Evolutionary conservation across 2,329 filamentous ascomycete species (phyloP).

Genomic region (Aspergillus spinulosporus): DNA sequence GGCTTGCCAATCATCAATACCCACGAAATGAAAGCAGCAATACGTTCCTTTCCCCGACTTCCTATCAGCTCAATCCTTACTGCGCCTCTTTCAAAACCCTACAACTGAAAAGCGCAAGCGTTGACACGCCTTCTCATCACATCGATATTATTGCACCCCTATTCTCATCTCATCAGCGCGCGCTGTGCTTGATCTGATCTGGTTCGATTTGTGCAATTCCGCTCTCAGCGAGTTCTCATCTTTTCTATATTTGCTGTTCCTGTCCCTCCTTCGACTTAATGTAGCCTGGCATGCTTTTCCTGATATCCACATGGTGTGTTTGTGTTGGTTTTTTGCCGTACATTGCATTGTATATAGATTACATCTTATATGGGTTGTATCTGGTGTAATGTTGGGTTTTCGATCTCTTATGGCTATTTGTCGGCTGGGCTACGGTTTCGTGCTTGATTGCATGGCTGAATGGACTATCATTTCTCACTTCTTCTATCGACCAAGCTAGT

Average conservation of each 20-base stretch:
- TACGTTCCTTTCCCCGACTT: background rate
- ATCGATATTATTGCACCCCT: background rate
- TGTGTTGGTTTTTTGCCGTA: background rate
- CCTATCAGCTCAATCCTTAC: background rate
- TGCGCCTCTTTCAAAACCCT: background rate
- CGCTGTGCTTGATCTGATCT: background rate
- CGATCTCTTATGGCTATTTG: background rate
- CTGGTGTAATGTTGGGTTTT: background rate
- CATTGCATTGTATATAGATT: slow-evolving; percentile 5
- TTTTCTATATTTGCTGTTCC: background rate
- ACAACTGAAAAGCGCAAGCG: background rate
- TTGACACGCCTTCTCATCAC: background rate
- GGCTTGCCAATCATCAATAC: too few relatives aligned
- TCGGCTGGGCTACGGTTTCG: background rate
- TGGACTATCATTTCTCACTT: background rate
- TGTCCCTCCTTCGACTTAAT: slow-evolving; percentile 1
- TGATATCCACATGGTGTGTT: slow-evolving; percentile 6
- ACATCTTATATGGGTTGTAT: slow-evolving; percentile 1
- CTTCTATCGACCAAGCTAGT: background rate
- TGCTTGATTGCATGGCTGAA: background rate
- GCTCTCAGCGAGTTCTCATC: slow-evolving; percentile 2
- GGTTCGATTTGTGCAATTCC: background rate
- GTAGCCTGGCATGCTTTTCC: slow-evolving; percentile 6
- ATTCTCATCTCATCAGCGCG: background rate
- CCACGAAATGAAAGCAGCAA: background rate